Percentiles rank a stretch among this genome's conserved stretches.
These are phyloP conservation scores for Floccularia luteovirens DNA, from an alignment of 768 basidiomycete genomes.

Conservation along the genomic window DNA sequence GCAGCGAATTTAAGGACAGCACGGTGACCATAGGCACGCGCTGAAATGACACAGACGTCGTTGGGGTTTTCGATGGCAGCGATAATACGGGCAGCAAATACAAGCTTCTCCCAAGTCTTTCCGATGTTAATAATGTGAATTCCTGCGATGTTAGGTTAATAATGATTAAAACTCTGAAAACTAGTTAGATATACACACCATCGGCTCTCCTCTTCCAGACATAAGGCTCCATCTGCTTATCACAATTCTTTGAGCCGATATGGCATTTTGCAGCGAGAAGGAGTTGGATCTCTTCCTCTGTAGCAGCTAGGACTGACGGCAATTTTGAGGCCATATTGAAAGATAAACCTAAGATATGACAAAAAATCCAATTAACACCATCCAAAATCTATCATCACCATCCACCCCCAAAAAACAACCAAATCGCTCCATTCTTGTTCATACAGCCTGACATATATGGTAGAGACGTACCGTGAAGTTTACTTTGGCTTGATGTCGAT, in stretches of 20 bases:
- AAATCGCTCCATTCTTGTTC: conserved; percentile 23
- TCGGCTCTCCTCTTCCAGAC: conserved; percentile 96
- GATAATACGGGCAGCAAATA: conserved; percentile 95
- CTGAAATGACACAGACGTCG: conserved; percentile 97
- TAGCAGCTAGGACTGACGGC: conserved; percentile 86
- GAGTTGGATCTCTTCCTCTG: conserved; percentile 96
- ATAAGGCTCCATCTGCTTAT: conserved; percentile 98
- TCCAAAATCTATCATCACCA: conserved; percentile 24
- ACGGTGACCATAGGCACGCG: conserved; percentile 98
- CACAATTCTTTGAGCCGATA: conserved; percentile 98
- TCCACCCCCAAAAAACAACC: conserved; percentile 32
- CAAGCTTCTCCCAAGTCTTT: conserved; percentile 99
- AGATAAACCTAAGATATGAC: conserved; percentile 21
- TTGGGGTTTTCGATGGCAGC: conserved; percentile 97
- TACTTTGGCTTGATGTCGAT: conserved; percentile 29
- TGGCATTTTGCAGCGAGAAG: conserved; percentile 94
- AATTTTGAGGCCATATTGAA: conserved; percentile 77
- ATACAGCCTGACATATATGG: conserved; percentile 8
- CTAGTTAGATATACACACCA: conserved; percentile 46
- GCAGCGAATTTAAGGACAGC: conserved; percentile 98
- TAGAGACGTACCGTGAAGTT: conserved; percentile 37
- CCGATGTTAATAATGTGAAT: conserved; percentile 97
- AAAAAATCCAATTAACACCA: conserved; percentile 21
- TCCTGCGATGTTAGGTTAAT: conserved; percentile 38
- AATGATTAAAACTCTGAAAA: background rate